These are phyloP conservation scores for Heterococcus sp. DNA, from an alignment of 108 stramenopile species.

Conservation along the genomic window DNA sequence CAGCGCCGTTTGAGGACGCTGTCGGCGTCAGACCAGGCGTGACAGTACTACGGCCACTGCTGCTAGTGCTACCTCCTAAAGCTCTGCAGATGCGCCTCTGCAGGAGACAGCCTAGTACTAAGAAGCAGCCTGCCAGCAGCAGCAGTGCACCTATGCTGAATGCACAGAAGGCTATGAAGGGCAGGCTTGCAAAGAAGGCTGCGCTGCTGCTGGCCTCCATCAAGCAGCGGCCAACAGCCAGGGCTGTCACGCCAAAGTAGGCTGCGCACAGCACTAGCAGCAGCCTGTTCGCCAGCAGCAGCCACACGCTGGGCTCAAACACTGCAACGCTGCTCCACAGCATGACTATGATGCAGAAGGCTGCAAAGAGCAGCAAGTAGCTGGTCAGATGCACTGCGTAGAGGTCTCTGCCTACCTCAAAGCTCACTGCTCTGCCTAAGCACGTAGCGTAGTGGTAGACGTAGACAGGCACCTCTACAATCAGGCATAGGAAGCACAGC, in stretches of 20 bases:
- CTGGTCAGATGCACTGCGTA: slow-evolving; percentile 33
- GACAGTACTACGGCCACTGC: neutral
- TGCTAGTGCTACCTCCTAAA: slow-evolving; percentile 6
- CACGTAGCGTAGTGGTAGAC: slow-evolving; percentile 19
- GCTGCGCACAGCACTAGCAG: slow-evolving; percentile 25
- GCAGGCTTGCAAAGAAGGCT: slow-evolving; percentile 16
- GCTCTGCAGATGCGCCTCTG: slow-evolving; percentile 36
- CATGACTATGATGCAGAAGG: slow-evolving; percentile 30
- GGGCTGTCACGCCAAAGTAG: slow-evolving; percentile 33
- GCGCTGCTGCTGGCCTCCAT: neutral
- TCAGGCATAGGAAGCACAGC: slow-evolving; percentile 35
- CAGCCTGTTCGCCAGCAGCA: slow-evolving; percentile 14
- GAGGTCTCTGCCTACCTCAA: slow-evolving; percentile 5
- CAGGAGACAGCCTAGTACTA: slow-evolving; percentile 36
- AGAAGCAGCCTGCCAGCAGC: slow-evolving; percentile 23
- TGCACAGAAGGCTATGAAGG: slow-evolving; percentile 32
- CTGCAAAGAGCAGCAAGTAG: slow-evolving; percentile 29
- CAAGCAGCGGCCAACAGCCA: slow-evolving; percentile 27
- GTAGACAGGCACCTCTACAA: slow-evolving; percentile 37
- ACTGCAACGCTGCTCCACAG: slow-evolving; percentile 42
- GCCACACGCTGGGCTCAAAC: slow-evolving; percentile 40
- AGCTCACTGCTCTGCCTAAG: neutral
- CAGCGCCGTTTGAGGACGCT: too few relatives aligned
- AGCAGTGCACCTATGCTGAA: slow-evolving; percentile 38
- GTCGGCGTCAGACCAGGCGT: too few relatives aligned